Evolutionary conservation across 2,329 filamentous ascomycete species (phyloP).

Genomic region (Zymoseptoria passerinii): DNA sequence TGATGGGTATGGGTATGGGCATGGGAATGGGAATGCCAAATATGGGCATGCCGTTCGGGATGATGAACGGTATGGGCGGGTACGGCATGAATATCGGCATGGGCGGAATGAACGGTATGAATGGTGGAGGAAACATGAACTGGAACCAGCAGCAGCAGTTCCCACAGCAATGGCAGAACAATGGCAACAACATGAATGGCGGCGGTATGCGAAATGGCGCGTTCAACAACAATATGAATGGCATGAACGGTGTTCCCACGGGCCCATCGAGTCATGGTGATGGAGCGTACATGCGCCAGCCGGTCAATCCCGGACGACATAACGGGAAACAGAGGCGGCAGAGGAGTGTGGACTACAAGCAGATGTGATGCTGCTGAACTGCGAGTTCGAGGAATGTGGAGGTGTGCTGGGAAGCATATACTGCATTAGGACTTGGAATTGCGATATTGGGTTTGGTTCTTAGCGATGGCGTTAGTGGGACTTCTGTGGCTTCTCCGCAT

Average conservation of each 20-base stretch:
- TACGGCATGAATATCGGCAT: constrained; percentile 1
- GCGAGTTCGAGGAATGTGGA: background rate
- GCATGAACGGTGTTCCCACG: constrained; percentile 54
- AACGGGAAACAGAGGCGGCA: constrained; percentile 71
- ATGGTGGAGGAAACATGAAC: constrained; percentile 26
- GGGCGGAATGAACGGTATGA: constrained; percentile 17
- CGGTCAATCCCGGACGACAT: constrained; percentile 87
- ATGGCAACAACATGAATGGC: constrained; percentile 24
- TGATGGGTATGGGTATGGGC: constrained; percentile 3
- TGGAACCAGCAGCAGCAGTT: constrained; percentile 19
- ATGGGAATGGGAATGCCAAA: constrained; percentile 3
- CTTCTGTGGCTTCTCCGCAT: background rate
- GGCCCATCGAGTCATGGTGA: constrained; percentile 49
- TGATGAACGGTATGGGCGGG: background rate
- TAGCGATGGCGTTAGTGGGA: constrained; percentile 22
- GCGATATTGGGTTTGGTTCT: background rate
- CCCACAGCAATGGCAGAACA: background rate
- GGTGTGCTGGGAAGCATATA: background rate
- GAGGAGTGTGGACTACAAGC: constrained; percentile 82
- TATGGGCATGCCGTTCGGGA: background rate
- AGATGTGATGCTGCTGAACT: constrained; percentile 47
- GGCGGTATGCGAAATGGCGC: constrained; percentile 16
- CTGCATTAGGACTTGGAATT: background rate
- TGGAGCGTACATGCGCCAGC: constrained; percentile 89
- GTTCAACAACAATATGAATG: constrained; percentile 37